Base-by-base conservation (phyloP, 768 basidiomycete genomes). In the Chiua virens region DNA sequence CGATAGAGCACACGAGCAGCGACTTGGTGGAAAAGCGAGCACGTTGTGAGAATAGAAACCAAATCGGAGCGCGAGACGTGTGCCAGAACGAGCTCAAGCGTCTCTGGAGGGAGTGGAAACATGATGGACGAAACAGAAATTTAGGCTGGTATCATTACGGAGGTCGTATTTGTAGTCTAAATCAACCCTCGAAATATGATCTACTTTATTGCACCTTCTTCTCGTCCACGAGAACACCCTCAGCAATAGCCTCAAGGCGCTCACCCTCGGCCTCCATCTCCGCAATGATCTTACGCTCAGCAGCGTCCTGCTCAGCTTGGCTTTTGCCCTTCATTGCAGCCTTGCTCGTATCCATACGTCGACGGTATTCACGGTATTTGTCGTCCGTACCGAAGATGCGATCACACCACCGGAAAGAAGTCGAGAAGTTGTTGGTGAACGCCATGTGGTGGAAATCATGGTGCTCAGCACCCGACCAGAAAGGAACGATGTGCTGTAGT, bases 381-480 rank as follows among this genome's bases (percentile, higher is more conserved):
- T 77, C 70, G 63, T 99, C 96, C 0, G 96, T 98, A 45, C 94
- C 94, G 63, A 90, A 86, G 58, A 92, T 71, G 53, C 80, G 79
- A 70, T 98, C 96, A 70, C 89, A 92, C 87, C 91, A 96, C 36
- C 93, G 83, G 84, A 97, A 97, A 20, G 87, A 90, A 8, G 93
- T 95, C 9, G 91, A 89, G 68, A 80, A 96, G 77, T 95, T 95
- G 77, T 94, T 93, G 44, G 83, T 83, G 77, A 94, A 96, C 4
- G 89, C 86, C 89, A 93, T 90, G 73, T 99, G 96, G 72, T 98
- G 96, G 83, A 93, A 98, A 66, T 98, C 95, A 68, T 97, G 95
- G 73, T 96, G 92, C 62, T 98, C 96, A 0, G 94, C 94, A 35
- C 96, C 95, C 8, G 90, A 88, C 95, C 95, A 98, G 80, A 98